These are phyloP conservation scores for Rhodofomes roseus DNA, from an alignment of 1,284 basidiomycete genomes.

Conservation along the genomic window DNA sequence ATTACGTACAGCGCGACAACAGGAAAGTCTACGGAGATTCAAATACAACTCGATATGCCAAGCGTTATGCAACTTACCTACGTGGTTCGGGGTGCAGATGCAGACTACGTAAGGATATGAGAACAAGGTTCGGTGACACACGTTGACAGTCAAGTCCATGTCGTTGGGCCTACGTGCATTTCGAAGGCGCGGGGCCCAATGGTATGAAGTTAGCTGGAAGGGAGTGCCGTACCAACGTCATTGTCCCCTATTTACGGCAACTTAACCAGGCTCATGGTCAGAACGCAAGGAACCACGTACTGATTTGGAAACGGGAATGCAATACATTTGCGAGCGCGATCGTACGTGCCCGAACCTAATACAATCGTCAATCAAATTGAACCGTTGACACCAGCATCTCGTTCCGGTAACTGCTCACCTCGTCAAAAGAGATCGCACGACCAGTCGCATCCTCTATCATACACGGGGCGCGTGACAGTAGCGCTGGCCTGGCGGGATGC, in stretches of 20 bases:
- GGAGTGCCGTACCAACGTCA: constrained; percentile 45
- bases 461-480: constrained; percentile 46
- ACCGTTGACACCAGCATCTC: not conserved
- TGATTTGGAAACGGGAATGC: constrained; percentile 44
- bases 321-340: constrained; percentile 62
- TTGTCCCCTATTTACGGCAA: constrained; percentile 26
- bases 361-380: not conserved
- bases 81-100: constrained; percentile 64
- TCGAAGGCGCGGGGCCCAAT: too few relatives aligned
- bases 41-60: not conserved
- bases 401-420: constrained; percentile 35
- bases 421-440: constrained; percentile 39
- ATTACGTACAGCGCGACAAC: constrained; percentile 50
- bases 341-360: constrained; percentile 47
- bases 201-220: too few relatives aligned
- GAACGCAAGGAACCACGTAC: constrained; percentile 23
- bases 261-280: not conserved
- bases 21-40: constrained; percentile 58
- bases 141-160: too few relatives aligned
- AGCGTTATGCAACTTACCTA: constrained; percentile 46
- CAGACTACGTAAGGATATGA: constrained; percentile 47
- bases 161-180: too few relatives aligned
- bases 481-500: constrained; percentile 45
- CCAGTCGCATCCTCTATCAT: constrained; percentile 65
- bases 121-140: too few relatives aligned